Percentiles rank a stretch among this genome's conserved stretches.
phyloP scores from a whole-genome alignment of 2,329 filamentous ascomycete genomes.

The Talaromyces pinophilus region DNA sequence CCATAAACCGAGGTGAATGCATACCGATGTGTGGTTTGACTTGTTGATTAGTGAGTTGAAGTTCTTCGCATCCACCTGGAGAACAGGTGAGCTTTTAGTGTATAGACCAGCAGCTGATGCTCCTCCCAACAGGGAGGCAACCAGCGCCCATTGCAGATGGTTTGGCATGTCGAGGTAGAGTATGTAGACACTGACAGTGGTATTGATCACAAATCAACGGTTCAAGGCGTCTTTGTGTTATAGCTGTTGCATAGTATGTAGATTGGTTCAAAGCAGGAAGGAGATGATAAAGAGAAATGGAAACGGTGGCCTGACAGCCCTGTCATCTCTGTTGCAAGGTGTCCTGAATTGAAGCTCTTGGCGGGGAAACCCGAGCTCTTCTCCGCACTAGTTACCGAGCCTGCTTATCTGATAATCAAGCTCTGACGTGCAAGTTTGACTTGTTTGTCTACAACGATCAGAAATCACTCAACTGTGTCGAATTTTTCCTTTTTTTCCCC shows the following conservation, averaged over 20 bases:
- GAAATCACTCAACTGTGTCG: not conserved
- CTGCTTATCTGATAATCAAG: constrained; percentile 10
- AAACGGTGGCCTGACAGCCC: constrained; percentile 4
- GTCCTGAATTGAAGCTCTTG: constrained; percentile 37
- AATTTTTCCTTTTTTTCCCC: not conserved
- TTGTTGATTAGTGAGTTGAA: constrained; percentile 82
- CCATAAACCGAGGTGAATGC: constrained; percentile 32
- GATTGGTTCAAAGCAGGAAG: not conserved
- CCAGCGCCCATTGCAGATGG: constrained; percentile 52
- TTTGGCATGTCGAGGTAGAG: constrained; percentile 36
- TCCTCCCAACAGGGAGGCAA: constrained; percentile 64
- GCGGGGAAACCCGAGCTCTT: constrained; percentile 13
- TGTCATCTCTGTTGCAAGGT: constrained; percentile 33
- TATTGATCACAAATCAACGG: constrained; percentile 3
- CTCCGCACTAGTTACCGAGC: constrained; percentile 7
- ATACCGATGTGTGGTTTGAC: constrained; percentile 88
- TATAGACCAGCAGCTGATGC: constrained; percentile 74
- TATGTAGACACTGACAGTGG: constrained; percentile 12
- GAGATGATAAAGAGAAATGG: not conserved
- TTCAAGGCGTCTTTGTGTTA: not conserved
- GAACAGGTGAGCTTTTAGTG: constrained; percentile 79
- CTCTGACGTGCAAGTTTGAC: not conserved
- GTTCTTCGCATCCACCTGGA: constrained; percentile 75
- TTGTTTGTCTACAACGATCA: not conserved
- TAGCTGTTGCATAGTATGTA: not conserved